Evolutionary conservation across 495 filamentous ascomycete genomes (phyloP), one percentile per base, ranked within the genome.

Genomic region (Saxophila tyrrhenica): DNA sequence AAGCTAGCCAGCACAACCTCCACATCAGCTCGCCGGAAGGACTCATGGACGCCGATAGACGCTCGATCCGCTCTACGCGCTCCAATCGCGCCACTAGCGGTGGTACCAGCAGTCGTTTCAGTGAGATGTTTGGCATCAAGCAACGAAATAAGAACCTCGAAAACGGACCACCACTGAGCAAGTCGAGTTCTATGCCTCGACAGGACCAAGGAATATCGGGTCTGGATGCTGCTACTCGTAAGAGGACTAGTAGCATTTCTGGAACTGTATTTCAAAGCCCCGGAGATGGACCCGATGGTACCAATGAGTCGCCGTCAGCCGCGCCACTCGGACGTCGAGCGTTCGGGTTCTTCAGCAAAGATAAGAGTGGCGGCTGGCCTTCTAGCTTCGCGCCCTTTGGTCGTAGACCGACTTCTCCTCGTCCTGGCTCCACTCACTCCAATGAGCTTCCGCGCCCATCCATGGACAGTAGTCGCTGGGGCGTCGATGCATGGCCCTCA

Each of bases 361-460:
- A 62, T 11, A 65, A 56, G 25, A 41, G 42, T 29, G 59, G 61
- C 22, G 59, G 59, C 5, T 65, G 62, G 59, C 60, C 60, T 20
- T 46, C 39, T 17, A 22, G 9, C 11, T 61, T 61, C 25, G 50
- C 58, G 8, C 8, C 25, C 1, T 57, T 60, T 32, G 54, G 58
- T 9, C 48, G 58, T 21, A 43, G 63, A 29, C 66, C 68, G 11
- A 58, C 62, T 0, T 65, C 62, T 49, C 68, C 68, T 16, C 64
- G 68, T 21, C 68, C 66, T 25, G 65, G 57, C 0, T 64, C 61
- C 7, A 67, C 64, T 16, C 63, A 64, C 24, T 68, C 67, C 25
- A 59, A 55, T 41, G 68, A 71, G 21, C 53, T 71, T 21, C 69
- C 69, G 1, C 29, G 67, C 15, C 69, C 69, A 8, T 67, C 64